phyloP scores from a whole-genome alignment of 345 rosid genomes.

The Brassica juncea region DNA sequence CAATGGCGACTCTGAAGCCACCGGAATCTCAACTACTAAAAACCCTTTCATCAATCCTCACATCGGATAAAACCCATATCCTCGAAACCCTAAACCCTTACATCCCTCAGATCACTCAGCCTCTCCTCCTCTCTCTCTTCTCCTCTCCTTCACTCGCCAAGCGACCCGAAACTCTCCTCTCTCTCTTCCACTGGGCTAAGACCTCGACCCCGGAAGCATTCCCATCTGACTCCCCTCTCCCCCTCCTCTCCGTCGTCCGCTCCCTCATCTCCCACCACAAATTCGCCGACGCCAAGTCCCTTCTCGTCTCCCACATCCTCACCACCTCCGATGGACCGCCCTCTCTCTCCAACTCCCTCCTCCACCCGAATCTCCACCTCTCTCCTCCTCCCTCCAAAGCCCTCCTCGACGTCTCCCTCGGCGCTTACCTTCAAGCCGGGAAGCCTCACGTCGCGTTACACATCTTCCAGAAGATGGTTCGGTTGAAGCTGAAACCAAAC shows the following conservation, averaged over 20 bases:
- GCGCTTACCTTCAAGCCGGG: conserved; percentile 58
- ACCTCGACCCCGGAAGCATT: conserved; percentile 45
- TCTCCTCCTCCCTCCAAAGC: conserved; percentile 45
- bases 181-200: conserved; percentile 58
- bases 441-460: conserved; percentile 69
- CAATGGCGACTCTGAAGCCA: conserved; percentile 39
- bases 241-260: conserved; percentile 64
- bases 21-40: conserved; percentile 40
- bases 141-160: conserved; percentile 51
- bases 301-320: conserved; percentile 57
- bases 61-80: conserved; percentile 36
- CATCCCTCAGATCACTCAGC: conserved; percentile 52
- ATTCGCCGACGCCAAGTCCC: conserved; percentile 67
- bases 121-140: conserved; percentile 55
- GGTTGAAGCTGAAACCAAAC: conserved; percentile 57
- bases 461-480: conserved; percentile 67
- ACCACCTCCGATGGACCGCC: conserved; percentile 45
- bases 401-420: conserved; percentile 60
- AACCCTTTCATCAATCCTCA: conserved; percentile 50
- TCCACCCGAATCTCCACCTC: conserved; percentile 42
- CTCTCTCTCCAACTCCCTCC: conserved; percentile 53
- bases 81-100: conserved; percentile 52
- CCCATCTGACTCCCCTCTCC: conserved; percentile 45
- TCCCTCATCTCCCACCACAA: conserved; percentile 55
- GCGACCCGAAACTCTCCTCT: conserved; percentile 55